Evolutionary conservation across 495 filamentous ascomycete genomes (phyloP), one percentile per base, ranked within the genome.

Genomic region (Hypoxylon subgilvum): DNA sequence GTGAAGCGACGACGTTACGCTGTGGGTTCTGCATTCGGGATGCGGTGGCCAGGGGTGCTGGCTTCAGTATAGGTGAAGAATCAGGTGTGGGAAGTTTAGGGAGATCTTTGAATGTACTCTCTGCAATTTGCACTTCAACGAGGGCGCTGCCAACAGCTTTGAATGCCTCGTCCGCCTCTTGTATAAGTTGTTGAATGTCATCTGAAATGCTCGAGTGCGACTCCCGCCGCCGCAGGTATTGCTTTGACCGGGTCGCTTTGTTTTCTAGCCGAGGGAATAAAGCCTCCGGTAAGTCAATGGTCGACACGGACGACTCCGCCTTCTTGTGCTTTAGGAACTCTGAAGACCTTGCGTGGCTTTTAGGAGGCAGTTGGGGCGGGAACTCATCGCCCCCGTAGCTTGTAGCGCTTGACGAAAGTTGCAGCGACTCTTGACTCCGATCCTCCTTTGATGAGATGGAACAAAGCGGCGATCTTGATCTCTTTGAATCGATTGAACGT

Each of bases 101-200:
- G 27, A 61, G 6, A 25, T 64, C 43, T 16, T 54, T 55, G 32
- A 28, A 22, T 19, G 55, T 28, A 23, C 19, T 49, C 34, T 46
- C 44, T 12, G 56, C 2, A 49, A 52, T 3, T 65, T 63, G 66
- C 23, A 72, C 69, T 28, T 75, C 72, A 12, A 63, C 66, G 8
- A 77, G 38, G 4, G 73, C 66, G 40, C 48, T 57, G 12, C 67
- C 67, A 5, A 74, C 66, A 10, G 65, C 67, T 38, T 69, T 64
- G 52, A 78, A 78, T 17, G 76, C 75, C 46, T 75, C 68, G 41
- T 79, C 78, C 3, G 75, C 71, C 57, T 79, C 74, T 44, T 69
- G 67, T 49, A 76, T 75, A 62, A 82, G 74, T 42, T 73, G 68
- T 36, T 73, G 69, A 10, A 75, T 63, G 54, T 77, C 66, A 44